Evolutionary conservation across 1,284 basidiomycete species (phyloP).

Genomic region (Meira nashicola): DNA sequence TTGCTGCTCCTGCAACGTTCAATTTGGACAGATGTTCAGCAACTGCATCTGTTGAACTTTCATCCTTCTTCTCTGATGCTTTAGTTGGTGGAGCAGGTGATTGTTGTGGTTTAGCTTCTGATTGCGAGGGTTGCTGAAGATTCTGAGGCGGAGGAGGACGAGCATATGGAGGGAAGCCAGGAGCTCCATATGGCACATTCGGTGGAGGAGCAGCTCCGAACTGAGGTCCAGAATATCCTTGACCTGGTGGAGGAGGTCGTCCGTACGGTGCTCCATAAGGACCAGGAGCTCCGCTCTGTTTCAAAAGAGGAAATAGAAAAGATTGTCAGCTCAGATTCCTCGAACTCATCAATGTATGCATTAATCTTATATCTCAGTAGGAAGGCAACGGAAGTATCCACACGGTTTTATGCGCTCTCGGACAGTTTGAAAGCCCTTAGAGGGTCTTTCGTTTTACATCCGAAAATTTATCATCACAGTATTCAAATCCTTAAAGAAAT

Average conservation of each 20-base stretch:
- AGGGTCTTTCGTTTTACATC: conserved; percentile 62
- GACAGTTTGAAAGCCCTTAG: conserved; percentile 54
- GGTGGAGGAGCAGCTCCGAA: conserved; percentile 25
- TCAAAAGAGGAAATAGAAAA: background rate
- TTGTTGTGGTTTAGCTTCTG: background rate
- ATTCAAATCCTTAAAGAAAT: conserved; percentile 22
- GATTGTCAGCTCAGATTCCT: background rate
- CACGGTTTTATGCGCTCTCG: conserved; percentile 68
- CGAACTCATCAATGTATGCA: conserved; percentile 14
- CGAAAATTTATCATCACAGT: conserved; percentile 56
- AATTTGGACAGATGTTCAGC: conserved; percentile 38
- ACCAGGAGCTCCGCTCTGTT: conserved; percentile 8
- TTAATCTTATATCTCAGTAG: conserved; percentile 63
- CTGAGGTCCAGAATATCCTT: conserved; percentile 11
- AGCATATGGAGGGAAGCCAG: conserved; percentile 8
- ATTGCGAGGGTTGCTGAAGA: background rate
- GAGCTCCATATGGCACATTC: conserved; percentile 9
- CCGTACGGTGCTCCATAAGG: conserved; percentile 10
- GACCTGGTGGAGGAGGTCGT: conserved; percentile 8
- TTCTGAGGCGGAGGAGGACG: conserved; percentile 6
- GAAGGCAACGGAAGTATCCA: conserved; percentile 72
- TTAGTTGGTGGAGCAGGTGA: background rate
- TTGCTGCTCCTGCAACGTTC: conserved; percentile 18
- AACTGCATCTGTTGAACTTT: conserved; percentile 28
- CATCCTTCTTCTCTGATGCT: conserved; percentile 12